phyloP scores from a whole-genome alignment of 345 rosid species.

The Draba incana region DNA sequence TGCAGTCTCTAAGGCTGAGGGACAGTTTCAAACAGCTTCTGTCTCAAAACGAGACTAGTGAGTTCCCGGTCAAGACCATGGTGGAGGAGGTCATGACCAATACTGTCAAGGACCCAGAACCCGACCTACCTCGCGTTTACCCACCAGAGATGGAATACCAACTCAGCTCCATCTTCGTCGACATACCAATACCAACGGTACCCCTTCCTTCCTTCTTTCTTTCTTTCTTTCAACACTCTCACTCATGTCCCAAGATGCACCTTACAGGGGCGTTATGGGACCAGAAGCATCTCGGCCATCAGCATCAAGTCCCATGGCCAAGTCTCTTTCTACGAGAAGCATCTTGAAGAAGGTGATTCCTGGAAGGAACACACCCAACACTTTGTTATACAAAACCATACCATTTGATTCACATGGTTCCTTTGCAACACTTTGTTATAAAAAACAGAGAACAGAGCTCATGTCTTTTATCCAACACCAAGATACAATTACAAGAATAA shows the following conservation, averaged over 20 bases:
- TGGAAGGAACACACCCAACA: conserved; percentile 56
- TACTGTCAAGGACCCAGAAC: conserved; percentile 51
- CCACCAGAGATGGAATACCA: conserved; percentile 51
- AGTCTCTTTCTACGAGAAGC: conserved; percentile 57
- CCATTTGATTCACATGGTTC: not conserved
- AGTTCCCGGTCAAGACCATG: conserved; percentile 57
- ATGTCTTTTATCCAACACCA: too few species aligned
- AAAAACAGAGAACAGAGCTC: too few species aligned
- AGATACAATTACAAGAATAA: too few species aligned
- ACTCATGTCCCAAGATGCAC: not conserved
- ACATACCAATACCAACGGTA: conserved; percentile 47
- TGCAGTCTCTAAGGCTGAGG: conserved; percentile 61
- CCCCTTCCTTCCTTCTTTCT: not conserved
- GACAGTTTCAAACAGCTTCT: conserved; percentile 48
- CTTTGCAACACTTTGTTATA: too few species aligned
- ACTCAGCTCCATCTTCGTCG: conserved; percentile 67
- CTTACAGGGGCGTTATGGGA: conserved; percentile 68
- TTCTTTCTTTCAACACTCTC: conserved; percentile 6
- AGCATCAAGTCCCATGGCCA: conserved; percentile 53
- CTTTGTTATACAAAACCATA: conserved; percentile 30
- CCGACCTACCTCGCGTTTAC: conserved; percentile 49
- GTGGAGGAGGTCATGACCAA: conserved; percentile 62
- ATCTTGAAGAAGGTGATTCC: conserved; percentile 48
- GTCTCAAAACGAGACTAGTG: conserved; percentile 41
- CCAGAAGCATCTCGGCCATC: conserved; percentile 68